Percentiles rank a stretch among this genome's conserved stretches.
phyloP scores from a whole-genome alignment of 2,329 filamentous ascomycete genomes.

The Verticillium dahliae region DNA sequence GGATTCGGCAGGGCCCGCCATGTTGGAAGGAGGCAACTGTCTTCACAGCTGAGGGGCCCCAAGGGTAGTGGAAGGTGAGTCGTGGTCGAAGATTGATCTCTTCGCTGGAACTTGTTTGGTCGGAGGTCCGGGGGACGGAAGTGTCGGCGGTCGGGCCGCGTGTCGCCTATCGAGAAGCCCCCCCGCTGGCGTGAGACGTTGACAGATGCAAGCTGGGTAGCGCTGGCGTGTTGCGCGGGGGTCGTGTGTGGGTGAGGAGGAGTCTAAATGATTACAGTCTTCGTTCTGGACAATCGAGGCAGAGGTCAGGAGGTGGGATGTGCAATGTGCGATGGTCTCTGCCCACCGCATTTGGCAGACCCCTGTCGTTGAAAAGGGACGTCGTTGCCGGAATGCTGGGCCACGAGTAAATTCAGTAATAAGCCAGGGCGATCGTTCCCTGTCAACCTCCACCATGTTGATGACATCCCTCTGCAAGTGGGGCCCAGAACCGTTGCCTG shows the following conservation, averaged over 20 bases:
- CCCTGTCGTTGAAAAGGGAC: not conserved
- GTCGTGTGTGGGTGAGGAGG: not conserved
- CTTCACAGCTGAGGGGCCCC: conserved; percentile 4
- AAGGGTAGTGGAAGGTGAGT: not conserved
- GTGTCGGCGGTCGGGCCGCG: not conserved
- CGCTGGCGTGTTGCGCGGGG: not conserved
- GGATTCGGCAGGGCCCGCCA: conserved; percentile 9
- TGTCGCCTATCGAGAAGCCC: not conserved
- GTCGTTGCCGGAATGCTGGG: not conserved
- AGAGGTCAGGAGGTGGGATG: not conserved
- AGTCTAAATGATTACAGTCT: not conserved
- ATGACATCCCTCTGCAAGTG: not conserved
- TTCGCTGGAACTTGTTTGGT: not conserved
- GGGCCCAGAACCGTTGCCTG: not conserved
- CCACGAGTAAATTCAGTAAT: not conserved
- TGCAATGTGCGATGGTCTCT: not conserved
- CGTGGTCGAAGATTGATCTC: not conserved
- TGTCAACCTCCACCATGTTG: not conserved
- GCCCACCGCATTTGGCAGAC: not conserved
- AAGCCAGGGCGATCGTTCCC: not conserved
- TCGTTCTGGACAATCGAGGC: not conserved
- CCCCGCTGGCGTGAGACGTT: not conserved
- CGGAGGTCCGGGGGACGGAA: not conserved
- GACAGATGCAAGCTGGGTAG: not conserved
- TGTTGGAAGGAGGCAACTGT: conserved; percentile 5